Evolutionary conservation across 371 early-diverging fungal species (phyloP).

Genomic region (Blakeslea trispora): DNA sequence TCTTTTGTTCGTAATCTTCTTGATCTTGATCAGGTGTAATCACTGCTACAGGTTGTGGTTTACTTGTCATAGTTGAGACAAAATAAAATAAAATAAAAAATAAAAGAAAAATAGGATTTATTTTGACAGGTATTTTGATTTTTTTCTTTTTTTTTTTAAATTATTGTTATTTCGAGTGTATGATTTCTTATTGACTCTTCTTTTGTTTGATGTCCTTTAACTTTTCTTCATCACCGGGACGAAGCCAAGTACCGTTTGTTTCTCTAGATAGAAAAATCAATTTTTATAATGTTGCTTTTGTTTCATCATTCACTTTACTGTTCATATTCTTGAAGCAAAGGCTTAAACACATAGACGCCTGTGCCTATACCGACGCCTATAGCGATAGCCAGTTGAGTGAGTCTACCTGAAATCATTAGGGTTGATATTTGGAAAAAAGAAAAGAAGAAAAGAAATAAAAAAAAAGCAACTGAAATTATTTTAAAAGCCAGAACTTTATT

Average conservation of each 20-base stretch:
- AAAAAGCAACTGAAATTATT: too few relatives aligned
- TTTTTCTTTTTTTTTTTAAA: not conserved
- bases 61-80: slow-evolving; percentile 16
- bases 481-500: too few relatives aligned
- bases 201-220: slow-evolving; percentile 15
- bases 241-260: slow-evolving; percentile 50
- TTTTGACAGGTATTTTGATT: not conserved
- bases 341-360: slow-evolving; percentile 48
- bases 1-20: slow-evolving; percentile 66
- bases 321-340: slow-evolving; percentile 48
- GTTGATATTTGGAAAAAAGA: too few relatives aligned
- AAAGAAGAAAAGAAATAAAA: too few relatives aligned
- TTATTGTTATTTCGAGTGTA: too few relatives aligned
- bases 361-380: slow-evolving; percentile 49
- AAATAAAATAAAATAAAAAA: slow-evolving; percentile 4
- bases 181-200: slow-evolving; percentile 1
- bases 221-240: slow-evolving; percentile 40
- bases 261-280: slow-evolving; percentile 24
- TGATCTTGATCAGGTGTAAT: slow-evolving; percentile 51
- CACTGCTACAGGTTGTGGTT: slow-evolving; percentile 61
- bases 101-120: not conserved
- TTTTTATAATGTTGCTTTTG: not conserved
- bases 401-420: slow-evolving; percentile 20
- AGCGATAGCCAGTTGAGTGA: slow-evolving; percentile 33
- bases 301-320: slow-evolving; percentile 21